Evolutionary conservation across 2,329 filamentous ascomycete species (phyloP), one percentile per base, ranked within the genome.

Genomic region (Fusarium sp.): DNA sequence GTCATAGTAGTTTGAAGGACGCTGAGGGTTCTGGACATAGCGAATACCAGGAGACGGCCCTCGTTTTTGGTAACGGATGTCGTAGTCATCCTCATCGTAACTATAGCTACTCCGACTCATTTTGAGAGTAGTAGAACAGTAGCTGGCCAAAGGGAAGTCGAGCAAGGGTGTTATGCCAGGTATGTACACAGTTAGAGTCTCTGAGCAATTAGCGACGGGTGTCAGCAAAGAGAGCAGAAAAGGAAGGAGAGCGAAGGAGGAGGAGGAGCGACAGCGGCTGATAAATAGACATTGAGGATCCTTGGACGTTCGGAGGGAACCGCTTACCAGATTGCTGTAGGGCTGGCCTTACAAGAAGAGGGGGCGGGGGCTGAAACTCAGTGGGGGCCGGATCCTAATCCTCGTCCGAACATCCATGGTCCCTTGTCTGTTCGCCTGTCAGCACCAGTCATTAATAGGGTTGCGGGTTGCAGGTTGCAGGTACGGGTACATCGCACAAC

Each of bases 11-110:
- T 25, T 55, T 43, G 79, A 80, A 21, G 79, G 79, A 37, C 78
- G 80, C 13, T 78, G 76, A 2, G 79, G 80, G 40, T 79, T 77
- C 34, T 82, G 79, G 34, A 87, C 83, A 72, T 85, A 87, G 61
- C 84, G 81, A 12, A 83, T 79, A 47, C 82, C 77, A 6, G 81
- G 79, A 27, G 82, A 81, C n/a, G 78, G 80, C 5, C 76, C 78
- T 40, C 80, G 80, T 27, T 81, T 82, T 55, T 80, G 80, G 64
- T 87, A 76, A 46, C 79, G 85, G 69, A 88, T 81, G 71, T 89
- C 84, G 53, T 87, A 73, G 48, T 89, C 87, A 30, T 88, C 86
- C 34, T 88, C 83, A 58, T 84, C 81, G 72, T 83, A 85, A 74
- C 82, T 83, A 73, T 83, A 83, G 68, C 74, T 80, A 61, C 55